A percentile compares a stretch with the other conserved stretches of the same genome.
phyloP scores from a whole-genome alignment of 2,329 filamentous ascomycete species.

The Curvularia verruculosa region DNA sequence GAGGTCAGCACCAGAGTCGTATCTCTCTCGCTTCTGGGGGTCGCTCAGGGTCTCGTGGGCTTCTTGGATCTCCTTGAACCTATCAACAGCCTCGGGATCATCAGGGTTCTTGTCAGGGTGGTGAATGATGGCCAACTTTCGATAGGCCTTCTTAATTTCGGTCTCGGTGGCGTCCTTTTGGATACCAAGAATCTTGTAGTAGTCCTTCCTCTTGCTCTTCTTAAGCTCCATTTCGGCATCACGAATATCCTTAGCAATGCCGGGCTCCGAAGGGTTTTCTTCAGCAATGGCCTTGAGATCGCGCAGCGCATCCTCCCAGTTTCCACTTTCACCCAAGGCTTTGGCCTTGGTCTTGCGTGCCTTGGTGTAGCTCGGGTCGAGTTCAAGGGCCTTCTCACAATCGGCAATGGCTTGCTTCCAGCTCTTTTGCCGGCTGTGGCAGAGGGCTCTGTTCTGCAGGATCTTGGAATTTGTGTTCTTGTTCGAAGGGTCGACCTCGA shows the following conservation, averaged over 20 bases:
- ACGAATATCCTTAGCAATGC: conserved; percentile 81
- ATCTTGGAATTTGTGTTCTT: conserved; percentile 94
- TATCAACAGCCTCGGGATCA: conserved; percentile 80
- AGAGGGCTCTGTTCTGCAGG: conserved; percentile 89
- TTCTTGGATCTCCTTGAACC: conserved; percentile 98
- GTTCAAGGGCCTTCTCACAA: conserved; percentile 79
- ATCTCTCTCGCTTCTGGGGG: conserved; percentile 87
- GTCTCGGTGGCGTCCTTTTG: conserved; percentile 82
- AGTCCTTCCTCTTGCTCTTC: conserved; percentile 97
- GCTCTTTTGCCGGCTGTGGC: conserved; percentile 81
- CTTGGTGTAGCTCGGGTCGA: conserved; percentile 87
- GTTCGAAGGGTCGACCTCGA: conserved; percentile 86
- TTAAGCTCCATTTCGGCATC: conserved; percentile 94
- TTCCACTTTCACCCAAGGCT: conserved; percentile 80
- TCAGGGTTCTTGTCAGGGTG: conserved; percentile 98
- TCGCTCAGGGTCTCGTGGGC: conserved; percentile 96
- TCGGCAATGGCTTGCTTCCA: conserved; percentile 82
- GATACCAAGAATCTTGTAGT: conserved; percentile 95
- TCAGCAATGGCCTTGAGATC: conserved; percentile 90
- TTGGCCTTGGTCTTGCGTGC: conserved; percentile 94
- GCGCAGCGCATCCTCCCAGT: conserved; percentile 89
- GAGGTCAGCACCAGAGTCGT: conserved; percentile 91
- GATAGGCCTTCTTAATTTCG: conserved; percentile 96
- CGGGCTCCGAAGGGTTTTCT: conserved; percentile 78
- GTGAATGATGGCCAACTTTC: conserved; percentile 89